These are phyloP conservation scores for Fagopyrum tataricum DNA, from an alignment of 148 eudicot species.

Conservation along the genomic window DNA sequence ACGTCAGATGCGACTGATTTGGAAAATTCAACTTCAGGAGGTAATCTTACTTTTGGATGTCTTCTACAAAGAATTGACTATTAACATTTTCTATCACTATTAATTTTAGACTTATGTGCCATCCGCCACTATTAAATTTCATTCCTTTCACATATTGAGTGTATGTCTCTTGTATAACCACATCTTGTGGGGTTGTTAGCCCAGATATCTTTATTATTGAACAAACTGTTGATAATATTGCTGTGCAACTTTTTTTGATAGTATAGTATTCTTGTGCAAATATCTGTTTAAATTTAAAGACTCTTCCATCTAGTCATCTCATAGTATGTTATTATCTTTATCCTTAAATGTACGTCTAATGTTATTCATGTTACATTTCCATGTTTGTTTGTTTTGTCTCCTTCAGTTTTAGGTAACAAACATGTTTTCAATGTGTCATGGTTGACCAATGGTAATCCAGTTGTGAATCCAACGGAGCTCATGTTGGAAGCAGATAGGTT, in stretches of 20 bases:
- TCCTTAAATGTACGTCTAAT: neutral
- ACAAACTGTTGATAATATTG: neutral
- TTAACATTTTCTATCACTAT: neutral
- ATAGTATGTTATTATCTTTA: neutral
- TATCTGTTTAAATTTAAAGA: neutral
- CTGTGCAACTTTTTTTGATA: neutral
- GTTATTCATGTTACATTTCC: constrained; percentile 1
- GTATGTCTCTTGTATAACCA: neutral
- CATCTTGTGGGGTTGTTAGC: neutral
- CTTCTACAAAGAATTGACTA: neutral
- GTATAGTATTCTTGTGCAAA: neutral
- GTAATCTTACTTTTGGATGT: constrained; percentile 26
- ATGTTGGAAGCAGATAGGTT: constrained; percentile 59
- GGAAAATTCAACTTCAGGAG: constrained; percentile 41
- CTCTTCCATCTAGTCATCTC: neutral
- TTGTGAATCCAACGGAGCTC: constrained; percentile 51
- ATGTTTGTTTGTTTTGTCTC: constrained; percentile 14
- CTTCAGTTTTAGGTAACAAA: constrained; percentile 30
- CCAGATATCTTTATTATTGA: neutral
- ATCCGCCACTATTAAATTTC: neutral
- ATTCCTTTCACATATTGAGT: neutral
- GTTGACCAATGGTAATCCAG: constrained; percentile 65
- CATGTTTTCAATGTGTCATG: constrained; percentile 56
- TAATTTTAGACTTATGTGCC: neutral
- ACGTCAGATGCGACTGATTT: constrained; percentile 46